A percentile compares a stretch with the other conserved stretches of the same genome.
phyloP scores from a whole-genome alignment of 2,329 filamentous ascomycete genomes.

The Diaporthe sp. region DNA sequence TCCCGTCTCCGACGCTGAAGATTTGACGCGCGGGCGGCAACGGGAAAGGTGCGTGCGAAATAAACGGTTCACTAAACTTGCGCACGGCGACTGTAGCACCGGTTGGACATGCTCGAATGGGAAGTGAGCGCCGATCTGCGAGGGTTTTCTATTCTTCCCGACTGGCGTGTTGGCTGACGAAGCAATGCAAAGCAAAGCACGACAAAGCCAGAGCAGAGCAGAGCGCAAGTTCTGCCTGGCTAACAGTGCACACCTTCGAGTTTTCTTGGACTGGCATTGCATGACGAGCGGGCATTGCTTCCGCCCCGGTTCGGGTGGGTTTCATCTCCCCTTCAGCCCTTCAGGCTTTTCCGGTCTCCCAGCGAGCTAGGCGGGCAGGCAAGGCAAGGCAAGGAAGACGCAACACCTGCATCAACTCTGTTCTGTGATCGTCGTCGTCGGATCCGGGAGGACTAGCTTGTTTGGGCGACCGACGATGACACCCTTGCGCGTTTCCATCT shows the following conservation, averaged over 20 bases:
- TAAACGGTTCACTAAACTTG: neutral
- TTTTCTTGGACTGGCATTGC: neutral
- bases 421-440: neutral
- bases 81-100: neutral
- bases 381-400: neutral
- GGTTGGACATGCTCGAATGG: slow-evolving; percentile 24
- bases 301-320: slow-evolving; percentile 6
- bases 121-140: neutral
- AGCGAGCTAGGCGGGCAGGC: neutral
- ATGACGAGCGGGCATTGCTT: slow-evolving; percentile 13
- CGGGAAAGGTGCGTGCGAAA: neutral
- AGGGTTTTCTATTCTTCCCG: slow-evolving; percentile 2
- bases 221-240: neutral
- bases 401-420: neutral
- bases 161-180: neutral
- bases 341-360: neutral
- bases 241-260: neutral
- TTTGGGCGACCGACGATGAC: slow-evolving; percentile 18
- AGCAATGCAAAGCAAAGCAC: neutral
- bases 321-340: slow-evolving; percentile 13
- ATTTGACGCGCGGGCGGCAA: neutral
- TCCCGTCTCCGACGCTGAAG: neutral
- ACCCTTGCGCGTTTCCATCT: neutral
- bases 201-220: neutral
- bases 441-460: slow-evolving; percentile 15